Conservation (phyloP, 208 protist genomes). For the Leishmania turanica region DNA sequence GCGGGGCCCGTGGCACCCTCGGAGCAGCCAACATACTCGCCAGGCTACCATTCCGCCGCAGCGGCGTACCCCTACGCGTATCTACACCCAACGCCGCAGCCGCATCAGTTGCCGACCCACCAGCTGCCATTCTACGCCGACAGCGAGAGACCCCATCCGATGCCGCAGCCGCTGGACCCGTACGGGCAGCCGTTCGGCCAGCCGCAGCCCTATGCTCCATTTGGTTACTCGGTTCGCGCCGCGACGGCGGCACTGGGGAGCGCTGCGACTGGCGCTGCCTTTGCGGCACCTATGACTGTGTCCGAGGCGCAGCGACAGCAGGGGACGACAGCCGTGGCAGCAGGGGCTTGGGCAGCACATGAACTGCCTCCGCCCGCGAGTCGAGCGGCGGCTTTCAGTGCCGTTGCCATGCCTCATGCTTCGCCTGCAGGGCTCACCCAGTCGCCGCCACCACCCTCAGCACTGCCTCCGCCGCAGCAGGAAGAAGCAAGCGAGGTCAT, state of each 20-base stretch:
- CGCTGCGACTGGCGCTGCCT: background rate
- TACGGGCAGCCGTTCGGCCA: background rate
- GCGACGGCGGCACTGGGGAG: background rate
- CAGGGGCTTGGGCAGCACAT: background rate
- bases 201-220: background rate
- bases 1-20: background rate
- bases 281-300: background rate
- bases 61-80: conserved; percentile 3
- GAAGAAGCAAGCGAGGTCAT: background rate
- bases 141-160: background rate
- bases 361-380: background rate
- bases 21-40: background rate
- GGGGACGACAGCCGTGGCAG: background rate
- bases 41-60: background rate
- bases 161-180: background rate
- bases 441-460: background rate
- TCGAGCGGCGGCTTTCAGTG: background rate
- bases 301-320: background rate
- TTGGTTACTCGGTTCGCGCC: conserved; percentile 8
- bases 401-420: background rate
- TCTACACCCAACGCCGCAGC: background rate
- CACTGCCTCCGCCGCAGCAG: background rate
- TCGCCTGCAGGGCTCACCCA: background rate
- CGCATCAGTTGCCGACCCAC: background rate
- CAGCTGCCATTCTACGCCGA: background rate